Percentiles rank a stretch among this genome's conserved stretches.
phyloP scores from a whole-genome alignment of 306 rosid genomes.

The Corylus avellana region DNA sequence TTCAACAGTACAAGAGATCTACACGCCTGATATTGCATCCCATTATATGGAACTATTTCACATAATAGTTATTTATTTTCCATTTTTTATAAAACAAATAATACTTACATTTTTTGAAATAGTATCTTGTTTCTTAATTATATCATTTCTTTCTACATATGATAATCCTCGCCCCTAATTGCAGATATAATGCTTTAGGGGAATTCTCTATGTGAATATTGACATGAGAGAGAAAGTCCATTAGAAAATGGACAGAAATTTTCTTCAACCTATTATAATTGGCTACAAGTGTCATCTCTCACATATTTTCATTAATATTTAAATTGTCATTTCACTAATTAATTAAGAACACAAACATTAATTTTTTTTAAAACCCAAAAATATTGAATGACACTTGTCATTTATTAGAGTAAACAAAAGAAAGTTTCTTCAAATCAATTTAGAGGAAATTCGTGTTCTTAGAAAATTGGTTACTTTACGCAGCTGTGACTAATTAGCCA shows the following conservation, averaged over 20 bases:
- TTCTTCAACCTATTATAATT: no score
- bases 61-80: neutral
- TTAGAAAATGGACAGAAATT: no score
- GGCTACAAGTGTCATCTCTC: no score
- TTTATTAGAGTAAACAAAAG: no score
- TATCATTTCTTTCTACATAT: neutral
- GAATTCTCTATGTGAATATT: neutral
- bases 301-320: no score
- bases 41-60: no score
- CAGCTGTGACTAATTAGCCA: neutral
- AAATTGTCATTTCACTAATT: no score
- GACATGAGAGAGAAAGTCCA: neutral
- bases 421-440: no score
- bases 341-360: no score
- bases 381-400: no score
- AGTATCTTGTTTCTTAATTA: neutral
- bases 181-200: neutral
- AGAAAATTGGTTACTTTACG: neutral
- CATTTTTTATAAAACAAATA: neutral
- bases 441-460: no score
- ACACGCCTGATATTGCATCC: neutral
- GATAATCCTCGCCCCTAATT: neutral
- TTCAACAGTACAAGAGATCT: neutral
- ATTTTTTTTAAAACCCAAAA: no score
- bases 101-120: neutral